Conservation (phyloP, 2,329 filamentous ascomycete species). For the Pseudomassariella vexata region DNA sequence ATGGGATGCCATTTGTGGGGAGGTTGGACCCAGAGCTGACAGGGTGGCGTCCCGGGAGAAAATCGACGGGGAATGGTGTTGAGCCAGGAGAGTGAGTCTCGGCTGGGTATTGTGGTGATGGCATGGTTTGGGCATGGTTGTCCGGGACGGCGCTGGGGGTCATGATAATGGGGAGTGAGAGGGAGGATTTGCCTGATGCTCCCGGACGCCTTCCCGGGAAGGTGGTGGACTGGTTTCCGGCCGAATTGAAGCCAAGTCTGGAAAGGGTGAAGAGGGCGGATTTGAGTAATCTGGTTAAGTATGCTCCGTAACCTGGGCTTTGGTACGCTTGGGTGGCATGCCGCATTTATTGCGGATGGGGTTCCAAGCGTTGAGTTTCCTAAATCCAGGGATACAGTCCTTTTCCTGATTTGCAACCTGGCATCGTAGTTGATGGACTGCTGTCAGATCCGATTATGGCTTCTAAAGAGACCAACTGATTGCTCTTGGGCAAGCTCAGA, state of each 20-base stretch:
- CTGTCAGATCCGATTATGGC: no score
- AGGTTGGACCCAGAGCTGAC: constrained; percentile 28
- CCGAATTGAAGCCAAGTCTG: constrained; percentile 26
- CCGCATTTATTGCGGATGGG: no score
- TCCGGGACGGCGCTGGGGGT: constrained; percentile 40
- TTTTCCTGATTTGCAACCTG: no score
- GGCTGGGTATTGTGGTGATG: constrained; percentile 45
- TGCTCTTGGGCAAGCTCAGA: no score
- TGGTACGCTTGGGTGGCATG: no score
- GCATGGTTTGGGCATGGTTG: constrained; percentile 49
- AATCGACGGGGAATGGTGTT: not conserved
- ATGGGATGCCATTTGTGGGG: constrained; percentile 45
- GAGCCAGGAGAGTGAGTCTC: constrained; percentile 42
- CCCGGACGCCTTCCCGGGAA: constrained; percentile 29
- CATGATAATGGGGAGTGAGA: constrained; percentile 36
- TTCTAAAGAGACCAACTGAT: no score
- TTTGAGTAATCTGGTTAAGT: constrained; percentile 26
- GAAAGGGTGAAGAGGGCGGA: constrained; percentile 29
- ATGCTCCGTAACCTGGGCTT: no score
- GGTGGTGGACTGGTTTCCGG: constrained; percentile 34
- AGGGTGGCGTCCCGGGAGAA: constrained; percentile 9
- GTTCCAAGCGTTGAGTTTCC: no score
- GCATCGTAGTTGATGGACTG: no score
- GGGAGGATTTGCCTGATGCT: constrained; percentile 18
- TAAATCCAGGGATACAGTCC: no score